A percentile compares a stretch with the other conserved stretches of the same genome.
Evolutionary conservation across 106 monocot genomes (phyloP).

Genomic region (Allium cepa): DNA sequence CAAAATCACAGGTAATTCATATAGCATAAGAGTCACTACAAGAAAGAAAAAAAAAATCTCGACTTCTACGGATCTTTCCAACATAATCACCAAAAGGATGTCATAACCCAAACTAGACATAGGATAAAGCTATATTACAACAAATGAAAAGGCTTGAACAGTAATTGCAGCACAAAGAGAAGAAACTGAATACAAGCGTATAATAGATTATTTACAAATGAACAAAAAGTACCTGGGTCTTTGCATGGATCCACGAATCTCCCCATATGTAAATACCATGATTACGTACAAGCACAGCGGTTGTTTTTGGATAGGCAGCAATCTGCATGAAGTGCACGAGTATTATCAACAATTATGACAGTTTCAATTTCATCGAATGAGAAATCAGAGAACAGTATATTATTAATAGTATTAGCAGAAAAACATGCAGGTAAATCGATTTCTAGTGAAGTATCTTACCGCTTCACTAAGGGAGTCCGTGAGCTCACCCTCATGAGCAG

Average conservation of each 20-base stretch:
- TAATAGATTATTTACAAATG: not conserved
- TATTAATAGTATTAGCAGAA: not conserved
- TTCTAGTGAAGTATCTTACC: constrained; percentile 17
- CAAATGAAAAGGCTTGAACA: too few relatives aligned
- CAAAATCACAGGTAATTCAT: too few relatives aligned
- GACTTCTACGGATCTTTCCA: not conserved
- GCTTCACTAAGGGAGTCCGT: constrained; percentile 87
- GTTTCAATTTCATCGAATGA: too few relatives aligned
- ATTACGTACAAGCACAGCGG: constrained; percentile 95
- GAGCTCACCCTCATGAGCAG: constrained; percentile 82
- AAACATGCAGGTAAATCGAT: not conserved
- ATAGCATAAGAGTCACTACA: not conserved
- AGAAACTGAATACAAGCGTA: not conserved
- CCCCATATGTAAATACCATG: constrained; percentile 97
- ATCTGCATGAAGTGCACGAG: constrained; percentile 33
- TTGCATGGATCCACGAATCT: constrained; percentile 94
- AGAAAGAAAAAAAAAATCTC: constrained; percentile 6
- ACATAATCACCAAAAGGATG: too few relatives aligned
- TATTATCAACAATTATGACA: too few relatives aligned
- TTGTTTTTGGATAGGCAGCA: constrained; percentile 80
- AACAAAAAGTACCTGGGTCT: constrained; percentile 71
- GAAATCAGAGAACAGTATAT: not conserved
- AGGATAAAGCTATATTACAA: too few relatives aligned
- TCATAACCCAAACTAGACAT: too few relatives aligned
- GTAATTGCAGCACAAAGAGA: too few relatives aligned